Percentiles rank a stretch among this genome's conserved stretches.
Evolutionary conservation across 2,329 filamentous ascomycete species (phyloP).

Genomic region (Ceratocystis cubensis): DNA sequence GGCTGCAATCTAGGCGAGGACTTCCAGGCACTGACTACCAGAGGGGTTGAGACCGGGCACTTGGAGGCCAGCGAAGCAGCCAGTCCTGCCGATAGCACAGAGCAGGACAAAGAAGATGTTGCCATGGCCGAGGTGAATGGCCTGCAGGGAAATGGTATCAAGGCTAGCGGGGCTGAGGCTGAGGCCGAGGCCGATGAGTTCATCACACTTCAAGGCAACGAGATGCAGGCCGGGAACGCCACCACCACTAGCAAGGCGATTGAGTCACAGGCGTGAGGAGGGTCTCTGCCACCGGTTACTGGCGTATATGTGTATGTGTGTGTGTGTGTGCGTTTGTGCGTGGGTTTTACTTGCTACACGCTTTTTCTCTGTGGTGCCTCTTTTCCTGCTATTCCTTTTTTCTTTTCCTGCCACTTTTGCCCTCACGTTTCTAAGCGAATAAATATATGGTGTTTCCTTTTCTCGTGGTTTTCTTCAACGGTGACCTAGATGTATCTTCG

Average conservation of each 20-base stretch:
- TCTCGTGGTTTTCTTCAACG: slow-evolving; percentile 1
- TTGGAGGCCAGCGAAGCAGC: not conserved
- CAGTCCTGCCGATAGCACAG: not conserved
- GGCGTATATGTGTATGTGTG: not conserved
- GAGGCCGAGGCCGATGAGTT: not conserved
- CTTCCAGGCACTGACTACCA: slow-evolving; percentile 13
- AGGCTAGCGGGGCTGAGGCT: not conserved
- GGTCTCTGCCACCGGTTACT: not conserved
- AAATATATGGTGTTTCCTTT: slow-evolving; percentile 10
- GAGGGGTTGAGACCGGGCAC: not conserved
- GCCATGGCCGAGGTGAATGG: not conserved
- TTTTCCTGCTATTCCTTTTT: not conserved
- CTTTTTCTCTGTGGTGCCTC: not conserved
- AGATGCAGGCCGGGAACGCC: not conserved
- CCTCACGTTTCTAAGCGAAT: not conserved
- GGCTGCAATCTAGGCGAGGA: slow-evolving; percentile 18
- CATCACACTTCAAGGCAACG: not conserved
- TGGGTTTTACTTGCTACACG: not conserved
- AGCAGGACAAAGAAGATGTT: not conserved
- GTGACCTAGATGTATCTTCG: not conserved
- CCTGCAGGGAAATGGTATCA: not conserved
- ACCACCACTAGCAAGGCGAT: not conserved
- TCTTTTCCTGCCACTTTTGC: not conserved
- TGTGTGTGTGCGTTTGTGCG: not conserved
- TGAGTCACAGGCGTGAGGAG: not conserved